Percentiles rank a stretch among this genome's conserved stretches.
Evolutionary conservation across 331 rosid species (phyloP).

Genomic region (Quercus tomentella): DNA sequence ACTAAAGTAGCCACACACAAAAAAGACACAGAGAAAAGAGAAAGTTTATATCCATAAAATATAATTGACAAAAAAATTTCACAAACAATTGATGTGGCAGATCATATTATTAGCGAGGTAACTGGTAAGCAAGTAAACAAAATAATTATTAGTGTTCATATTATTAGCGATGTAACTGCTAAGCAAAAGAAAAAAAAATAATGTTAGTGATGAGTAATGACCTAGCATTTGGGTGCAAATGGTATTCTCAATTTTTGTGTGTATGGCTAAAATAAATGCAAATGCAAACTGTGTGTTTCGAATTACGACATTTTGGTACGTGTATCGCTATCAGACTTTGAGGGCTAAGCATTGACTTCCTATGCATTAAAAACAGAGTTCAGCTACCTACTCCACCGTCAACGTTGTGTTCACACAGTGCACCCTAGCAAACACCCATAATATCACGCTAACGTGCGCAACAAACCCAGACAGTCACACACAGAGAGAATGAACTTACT

Average conservation of each 20-base stretch:
- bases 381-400: constrained; percentile 63
- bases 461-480: neutral
- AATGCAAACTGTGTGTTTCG: constrained; percentile 5
- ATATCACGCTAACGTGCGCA: constrained; percentile 15
- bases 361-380: constrained; percentile 33
- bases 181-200: too few relatives aligned
- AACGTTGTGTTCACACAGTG: neutral
- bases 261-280: too few relatives aligned
- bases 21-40: neutral
- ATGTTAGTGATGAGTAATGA: too few relatives aligned
- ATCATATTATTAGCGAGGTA: too few relatives aligned
- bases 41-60: too few relatives aligned
- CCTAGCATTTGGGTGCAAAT: too few relatives aligned
- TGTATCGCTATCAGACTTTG: constrained; percentile 17
- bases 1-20: neutral
- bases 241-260: too few relatives aligned
- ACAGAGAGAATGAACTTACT: constrained; percentile 38
- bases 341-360: constrained; percentile 34
- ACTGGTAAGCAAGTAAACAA: too few relatives aligned
- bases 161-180: too few relatives aligned
- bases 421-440: constrained; percentile 16
- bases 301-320: constrained; percentile 5
- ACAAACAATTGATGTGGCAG: too few relatives aligned
- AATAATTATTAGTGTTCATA: too few relatives aligned
- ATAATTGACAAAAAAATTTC: too few relatives aligned